Conservation (phyloP, 1,284 basidiomycete species). For the Peniophora sp. region DNA sequence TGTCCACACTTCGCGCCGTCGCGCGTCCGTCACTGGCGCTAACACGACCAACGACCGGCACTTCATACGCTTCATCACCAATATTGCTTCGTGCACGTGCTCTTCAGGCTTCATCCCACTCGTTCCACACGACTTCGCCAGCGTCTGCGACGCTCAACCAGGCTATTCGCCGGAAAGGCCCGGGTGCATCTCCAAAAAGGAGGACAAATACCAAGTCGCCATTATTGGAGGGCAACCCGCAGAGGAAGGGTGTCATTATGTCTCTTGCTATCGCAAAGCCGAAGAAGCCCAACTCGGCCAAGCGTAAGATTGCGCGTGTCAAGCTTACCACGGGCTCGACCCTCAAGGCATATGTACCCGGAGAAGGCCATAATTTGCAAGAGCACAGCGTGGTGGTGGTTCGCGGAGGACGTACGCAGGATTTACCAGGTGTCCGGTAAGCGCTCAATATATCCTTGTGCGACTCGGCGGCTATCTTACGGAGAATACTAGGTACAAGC, state of each 20-base stretch:
- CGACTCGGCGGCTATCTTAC: not conserved
- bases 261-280: slow-evolving; percentile 83
- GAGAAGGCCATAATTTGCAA: slow-evolving; percentile 97
- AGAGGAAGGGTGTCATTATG: slow-evolving; percentile 86
- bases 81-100: slow-evolving; percentile 4
- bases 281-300: slow-evolving; percentile 98
- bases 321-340: slow-evolving; percentile 89
- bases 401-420: slow-evolving; percentile 91
- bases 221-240: slow-evolving; percentile 69
- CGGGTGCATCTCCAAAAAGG: slow-evolving; percentile 39
- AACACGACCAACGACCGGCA: too few relatives aligned
- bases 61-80: too few relatives aligned
- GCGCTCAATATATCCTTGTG: slow-evolving; percentile 20
- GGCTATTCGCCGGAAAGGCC: slow-evolving; percentile 48
- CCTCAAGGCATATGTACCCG: slow-evolving; percentile 91
- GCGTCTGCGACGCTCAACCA: slow-evolving; percentile 74
- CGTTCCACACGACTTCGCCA: slow-evolving; percentile 60
- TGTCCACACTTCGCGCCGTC: slow-evolving; percentile 32
- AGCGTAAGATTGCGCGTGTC: slow-evolving; percentile 93
- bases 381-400: slow-evolving; percentile 96
- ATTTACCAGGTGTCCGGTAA: slow-evolving; percentile 93
- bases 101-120: slow-evolving; percentile 22
- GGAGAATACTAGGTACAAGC: slow-evolving; percentile 68
- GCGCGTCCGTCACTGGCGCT: slow-evolving; percentile 9
- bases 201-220: slow-evolving; percentile 60